Evolutionary conservation across 345 rosid genomes (phyloP).

Genomic region (Eucalyptus polybractea): DNA sequence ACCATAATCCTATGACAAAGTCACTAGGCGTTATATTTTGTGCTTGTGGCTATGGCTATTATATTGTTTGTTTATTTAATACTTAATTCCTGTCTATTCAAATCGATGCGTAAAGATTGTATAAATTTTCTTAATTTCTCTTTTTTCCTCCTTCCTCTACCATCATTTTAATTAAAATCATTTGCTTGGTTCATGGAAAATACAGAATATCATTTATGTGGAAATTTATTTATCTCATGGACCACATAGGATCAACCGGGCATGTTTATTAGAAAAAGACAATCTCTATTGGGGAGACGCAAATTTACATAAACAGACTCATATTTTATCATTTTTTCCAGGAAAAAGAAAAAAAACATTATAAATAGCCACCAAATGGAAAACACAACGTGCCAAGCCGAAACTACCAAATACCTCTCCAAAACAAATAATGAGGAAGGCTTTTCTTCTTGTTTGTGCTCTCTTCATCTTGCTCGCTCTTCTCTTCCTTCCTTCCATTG

Average conservation of each 20-base stretch:
- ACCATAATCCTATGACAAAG: background rate
- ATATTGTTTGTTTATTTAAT: background rate
- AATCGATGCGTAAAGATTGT: background rate
- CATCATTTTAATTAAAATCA: background rate
- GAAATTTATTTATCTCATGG: background rate
- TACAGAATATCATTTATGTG: background rate
- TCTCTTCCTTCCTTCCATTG: background rate
- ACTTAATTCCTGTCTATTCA: background rate
- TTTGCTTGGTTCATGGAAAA: background rate
- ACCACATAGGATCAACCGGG: background rate
- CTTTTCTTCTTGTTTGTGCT: background rate
- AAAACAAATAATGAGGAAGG: background rate
- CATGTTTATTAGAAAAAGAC: background rate
- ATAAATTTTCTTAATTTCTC: background rate
- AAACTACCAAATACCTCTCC: background rate
- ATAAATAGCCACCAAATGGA: background rate
- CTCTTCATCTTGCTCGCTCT: background rate
- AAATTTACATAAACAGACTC: background rate
- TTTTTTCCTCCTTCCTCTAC: background rate
- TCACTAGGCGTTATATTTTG: background rate
- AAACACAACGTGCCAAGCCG: background rate
- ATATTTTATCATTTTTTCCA: accelerated
- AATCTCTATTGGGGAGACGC: background rate
- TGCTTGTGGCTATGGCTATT: background rate
- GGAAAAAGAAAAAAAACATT: background rate